phyloP scores from a whole-genome alignment of 768 basidiomycete species.

The Suillus paluster region DNA sequence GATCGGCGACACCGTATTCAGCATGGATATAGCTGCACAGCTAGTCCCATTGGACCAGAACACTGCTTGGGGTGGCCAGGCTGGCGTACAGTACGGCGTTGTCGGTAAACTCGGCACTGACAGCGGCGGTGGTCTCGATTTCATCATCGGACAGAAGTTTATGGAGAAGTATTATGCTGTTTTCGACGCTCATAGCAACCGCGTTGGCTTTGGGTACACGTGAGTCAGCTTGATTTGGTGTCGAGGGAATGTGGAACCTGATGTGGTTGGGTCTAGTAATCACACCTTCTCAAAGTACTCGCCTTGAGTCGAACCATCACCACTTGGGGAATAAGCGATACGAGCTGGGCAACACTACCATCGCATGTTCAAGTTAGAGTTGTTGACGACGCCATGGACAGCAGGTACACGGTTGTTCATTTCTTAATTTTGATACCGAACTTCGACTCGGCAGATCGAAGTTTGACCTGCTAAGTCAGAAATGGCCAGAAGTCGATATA shows the following conservation, averaged over 20 bases:
- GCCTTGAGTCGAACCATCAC: no score
- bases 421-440: no score
- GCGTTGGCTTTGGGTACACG: constrained; percentile 6
- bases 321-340: no score
- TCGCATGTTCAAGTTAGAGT: no score
- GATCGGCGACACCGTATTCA: constrained; percentile 12
- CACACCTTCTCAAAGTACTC: not conserved
- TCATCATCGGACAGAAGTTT: constrained; percentile 22
- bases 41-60: constrained; percentile 22
- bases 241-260: not conserved
- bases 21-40: constrained; percentile 25
- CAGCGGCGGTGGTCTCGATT: constrained; percentile 18
- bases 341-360: no score
- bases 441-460: no score
- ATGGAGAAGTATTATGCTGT: constrained; percentile 23
- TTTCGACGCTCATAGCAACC: not conserved
- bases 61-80: constrained; percentile 15
- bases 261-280: not conserved
- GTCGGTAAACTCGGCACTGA: constrained; percentile 6
- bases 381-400: no score
- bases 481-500: no score
- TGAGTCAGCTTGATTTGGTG: not conserved
- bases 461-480: no score
- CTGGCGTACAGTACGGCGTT: constrained; percentile 17
- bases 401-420: no score